Conservation (phyloP, 345 rosid species). For the Eutrema japonicum region DNA sequence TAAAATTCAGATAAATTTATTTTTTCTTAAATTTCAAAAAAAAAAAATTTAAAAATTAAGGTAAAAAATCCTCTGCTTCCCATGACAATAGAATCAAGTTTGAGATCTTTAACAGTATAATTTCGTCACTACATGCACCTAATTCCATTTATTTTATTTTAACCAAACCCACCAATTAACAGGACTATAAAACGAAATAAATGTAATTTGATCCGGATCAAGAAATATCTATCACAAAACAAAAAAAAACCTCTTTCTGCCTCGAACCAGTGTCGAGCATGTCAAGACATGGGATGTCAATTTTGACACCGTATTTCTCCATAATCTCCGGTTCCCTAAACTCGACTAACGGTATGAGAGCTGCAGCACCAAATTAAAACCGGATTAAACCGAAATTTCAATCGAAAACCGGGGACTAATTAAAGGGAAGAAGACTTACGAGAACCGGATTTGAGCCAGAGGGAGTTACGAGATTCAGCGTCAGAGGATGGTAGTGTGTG, state of each 20-base stretch:
- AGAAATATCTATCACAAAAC: neutral
- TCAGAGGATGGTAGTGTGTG: constrained; percentile 56
- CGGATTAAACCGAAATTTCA: constrained; percentile 1
- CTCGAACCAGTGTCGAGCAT: constrained; percentile 84
- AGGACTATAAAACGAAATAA: neutral
- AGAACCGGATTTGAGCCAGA: constrained; percentile 69
- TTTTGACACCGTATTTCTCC: constrained; percentile 63
- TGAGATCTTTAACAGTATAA: constrained; percentile 70
- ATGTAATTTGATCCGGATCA: neutral
- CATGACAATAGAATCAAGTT: constrained; percentile 83
- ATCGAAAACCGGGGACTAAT: neutral
- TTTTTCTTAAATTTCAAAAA: no score
- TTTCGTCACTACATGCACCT: constrained; percentile 73
- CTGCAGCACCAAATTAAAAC: constrained; percentile 44
- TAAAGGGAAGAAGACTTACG: constrained; percentile 52
- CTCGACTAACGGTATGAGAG: constrained; percentile 85
- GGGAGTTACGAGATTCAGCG: constrained; percentile 54
- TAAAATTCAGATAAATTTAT: no score
- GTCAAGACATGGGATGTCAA: constrained; percentile 70
- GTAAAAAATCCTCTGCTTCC: constrained; percentile 99
- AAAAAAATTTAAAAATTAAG: no score
- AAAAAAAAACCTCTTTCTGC: constrained; percentile 69
- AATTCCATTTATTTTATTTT: neutral
- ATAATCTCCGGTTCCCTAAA: constrained; percentile 77
- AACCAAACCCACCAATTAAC: constrained; percentile 11